Evolutionary conservation across 176 grass and related monocot genomes (phyloP).

Genomic region (Carex pumila): DNA sequence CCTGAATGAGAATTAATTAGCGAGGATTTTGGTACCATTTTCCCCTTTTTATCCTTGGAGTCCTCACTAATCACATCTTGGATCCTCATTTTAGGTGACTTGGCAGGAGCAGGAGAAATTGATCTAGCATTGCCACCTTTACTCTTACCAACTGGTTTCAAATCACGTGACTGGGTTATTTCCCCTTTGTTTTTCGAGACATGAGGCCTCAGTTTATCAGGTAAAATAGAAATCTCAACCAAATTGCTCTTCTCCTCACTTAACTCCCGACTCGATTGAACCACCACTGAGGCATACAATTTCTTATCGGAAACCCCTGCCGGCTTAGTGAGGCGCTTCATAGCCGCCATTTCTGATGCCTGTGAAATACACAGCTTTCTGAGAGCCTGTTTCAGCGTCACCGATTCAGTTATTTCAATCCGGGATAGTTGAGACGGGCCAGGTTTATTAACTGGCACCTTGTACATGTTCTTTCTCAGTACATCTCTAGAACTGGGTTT

Average conservation of each 20-base stretch:
- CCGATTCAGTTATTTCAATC: conserved; percentile 79
- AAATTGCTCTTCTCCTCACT: conserved; percentile 31
- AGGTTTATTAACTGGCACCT: conserved; percentile 41
- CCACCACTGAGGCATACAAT: conserved; percentile 43
- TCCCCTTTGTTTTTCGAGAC: conserved; percentile 28
- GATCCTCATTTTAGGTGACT: conserved; percentile 75
- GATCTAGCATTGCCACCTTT: conserved; percentile 16
- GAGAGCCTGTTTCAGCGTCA: conserved; percentile 81
- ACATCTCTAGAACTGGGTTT: conserved; percentile 41
- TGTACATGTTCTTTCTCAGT: conserved; percentile 49
- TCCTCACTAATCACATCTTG: conserved; percentile 78
- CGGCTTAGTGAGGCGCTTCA: conserved; percentile 64
- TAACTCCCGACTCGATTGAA: conserved; percentile 28
- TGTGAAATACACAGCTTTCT: conserved; percentile 96
- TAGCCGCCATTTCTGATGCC: conserved; percentile 92
- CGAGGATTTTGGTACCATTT: conserved; percentile 41
- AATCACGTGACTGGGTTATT: conserved; percentile 8
- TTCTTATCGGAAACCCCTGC: conserved; percentile 45
- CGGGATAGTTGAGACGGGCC: conserved; percentile 53
- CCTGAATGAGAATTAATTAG: conserved; percentile 33
- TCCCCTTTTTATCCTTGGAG: conserved; percentile 59
- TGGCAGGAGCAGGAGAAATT: conserved; percentile 33
- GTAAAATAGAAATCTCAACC: conserved; percentile 32
- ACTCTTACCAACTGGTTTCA: conserved; percentile 37
- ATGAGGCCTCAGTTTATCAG: conserved; percentile 34